Base-by-base conservation (phyloP, 1,284 basidiomycete species). In the Acaromyces ingoldii region DNA sequence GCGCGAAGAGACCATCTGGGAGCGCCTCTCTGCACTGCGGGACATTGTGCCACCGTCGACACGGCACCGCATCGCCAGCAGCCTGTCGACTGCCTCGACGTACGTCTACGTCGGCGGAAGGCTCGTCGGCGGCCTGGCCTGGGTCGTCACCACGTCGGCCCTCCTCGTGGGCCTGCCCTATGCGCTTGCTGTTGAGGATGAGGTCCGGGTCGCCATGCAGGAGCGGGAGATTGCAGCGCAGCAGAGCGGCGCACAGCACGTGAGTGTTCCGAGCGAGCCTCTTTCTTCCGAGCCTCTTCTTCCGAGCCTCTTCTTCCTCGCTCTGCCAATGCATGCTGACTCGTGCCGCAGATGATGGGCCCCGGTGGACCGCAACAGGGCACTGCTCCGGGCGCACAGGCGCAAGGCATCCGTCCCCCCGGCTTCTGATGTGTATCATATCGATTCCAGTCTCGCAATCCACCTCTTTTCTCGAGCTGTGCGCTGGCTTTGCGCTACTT, bases 1-100 rank as follows among this genome's bases (percentile, higher is more conserved):
- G 6, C 49, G 53, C 26, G 49, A 67, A 30, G 93, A 98, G 79
- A 83, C 91, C n/a, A 64, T 96, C 65, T 81, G 84, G 68, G 90
- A 97, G 78, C 88, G 93, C 56, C 69, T 98, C 70, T 81, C 83
- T 54, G 93, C 93, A 21, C 85, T 98, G 72, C 86, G 87, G 64
- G 93, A 98, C 81, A 96, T 98, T 72, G 84, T 98, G 7, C 87
- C 91, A 2, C 92, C 95, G 19, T 80, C 85, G 15, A 92, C 91
- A 30, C 85, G 95, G 58, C 84, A 87, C 63, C 79, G 80, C 63
- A 83, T 97, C 59, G 77, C 82, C 33, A 80, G 82, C 34, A 82
- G 82, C 50, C 74, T 87, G 62, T 81, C 80, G 49, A 83, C 87
- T 0, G 80, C 84, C 11, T 79, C 81, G 6, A 81, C 85, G 67